Conservation (phyloP, 139 green algal genomes). For the Mychonastes homosphaera region DNA sequence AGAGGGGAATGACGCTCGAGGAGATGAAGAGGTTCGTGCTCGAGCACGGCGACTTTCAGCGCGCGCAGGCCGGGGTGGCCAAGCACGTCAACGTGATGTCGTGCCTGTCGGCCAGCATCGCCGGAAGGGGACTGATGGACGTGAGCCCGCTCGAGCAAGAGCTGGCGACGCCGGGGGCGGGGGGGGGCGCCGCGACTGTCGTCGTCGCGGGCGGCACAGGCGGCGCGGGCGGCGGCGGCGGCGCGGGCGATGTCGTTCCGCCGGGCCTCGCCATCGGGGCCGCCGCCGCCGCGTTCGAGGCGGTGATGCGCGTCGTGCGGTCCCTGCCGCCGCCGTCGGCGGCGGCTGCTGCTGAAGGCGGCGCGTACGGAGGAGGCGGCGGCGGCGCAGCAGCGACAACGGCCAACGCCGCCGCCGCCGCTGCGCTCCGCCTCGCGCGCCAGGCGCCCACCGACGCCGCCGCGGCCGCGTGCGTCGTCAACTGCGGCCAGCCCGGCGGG, state of each 20-base stretch:
- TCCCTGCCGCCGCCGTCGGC: no score
- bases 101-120: slow-evolving; percentile 52
- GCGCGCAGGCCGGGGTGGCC: slow-evolving; percentile 52
- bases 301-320: slow-evolving; percentile 31
- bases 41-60: slow-evolving; percentile 65
- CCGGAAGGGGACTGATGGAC: slow-evolving; percentile 55
- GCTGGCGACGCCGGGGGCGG: slow-evolving; percentile 60
- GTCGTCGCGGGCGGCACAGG: no score
- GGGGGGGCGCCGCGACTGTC: no score
- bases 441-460: no score
- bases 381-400: no score
- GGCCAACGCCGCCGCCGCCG: no score
- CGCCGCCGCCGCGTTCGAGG: slow-evolving; percentile 26
- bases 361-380: no score
- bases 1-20: slow-evolving; percentile 52
- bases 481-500: not conserved
- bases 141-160: slow-evolving; percentile 82
- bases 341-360: no score
- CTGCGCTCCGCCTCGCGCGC: no score
- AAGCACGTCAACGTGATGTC: slow-evolving; percentile 86
- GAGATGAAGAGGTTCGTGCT: slow-evolving; percentile 78
- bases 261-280: slow-evolving; percentile 20
- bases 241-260: no score
- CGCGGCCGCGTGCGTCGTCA: no score
- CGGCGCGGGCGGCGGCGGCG: no score